Base-by-base conservation (phyloP, 129 eudicot species). In the Artemisia tridentata region DNA sequence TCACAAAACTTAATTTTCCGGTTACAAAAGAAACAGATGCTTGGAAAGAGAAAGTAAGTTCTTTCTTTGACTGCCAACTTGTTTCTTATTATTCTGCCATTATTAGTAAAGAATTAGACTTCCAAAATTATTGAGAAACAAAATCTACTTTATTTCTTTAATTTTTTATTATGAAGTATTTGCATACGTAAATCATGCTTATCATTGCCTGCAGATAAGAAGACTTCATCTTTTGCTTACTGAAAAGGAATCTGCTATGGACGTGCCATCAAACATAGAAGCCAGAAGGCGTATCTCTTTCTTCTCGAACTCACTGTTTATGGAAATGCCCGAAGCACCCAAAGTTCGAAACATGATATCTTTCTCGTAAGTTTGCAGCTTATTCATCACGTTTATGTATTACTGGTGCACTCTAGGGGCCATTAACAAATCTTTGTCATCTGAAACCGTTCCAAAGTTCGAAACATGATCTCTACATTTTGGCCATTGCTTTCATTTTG, bases 291-390 rank as follows among this genome's bases (percentile, higher is more conserved):
- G 96, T 1, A 84, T 92, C 64, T 92, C 95, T 54, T 92, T 88
- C 84, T 92, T 92, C 81, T 92, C 98, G 62, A 92, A 92, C 83
- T 88, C 96, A 8, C 65, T 92, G 84, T 92, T 92, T 81, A 92
- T 92, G 98, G 96, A 92, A 29, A 92, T 92, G 98, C 98, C 96
- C 65, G 50, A 23, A 17, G 95, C 98, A 45, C 98, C 98, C 16
- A 88, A 88, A 92, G 89, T 92, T 76, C 83, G 89, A 77, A 88
- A 92, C 78, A 92, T 92, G 98, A 88, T 92, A 68, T 92, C 98
- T 52, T 92, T 92, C 74, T 88, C 95, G 95, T 92, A 86, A 88
- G 87, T 78, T 64, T 66, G 31, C 59, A 4, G 3, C 52, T 41
- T 19, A 1, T 7, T 21, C 25, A 16, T 43, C 34, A 23, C 7